Evolutionary conservation across 345 rosid species (phyloP).

Genomic region (Melaleuca alternifolia): DNA sequence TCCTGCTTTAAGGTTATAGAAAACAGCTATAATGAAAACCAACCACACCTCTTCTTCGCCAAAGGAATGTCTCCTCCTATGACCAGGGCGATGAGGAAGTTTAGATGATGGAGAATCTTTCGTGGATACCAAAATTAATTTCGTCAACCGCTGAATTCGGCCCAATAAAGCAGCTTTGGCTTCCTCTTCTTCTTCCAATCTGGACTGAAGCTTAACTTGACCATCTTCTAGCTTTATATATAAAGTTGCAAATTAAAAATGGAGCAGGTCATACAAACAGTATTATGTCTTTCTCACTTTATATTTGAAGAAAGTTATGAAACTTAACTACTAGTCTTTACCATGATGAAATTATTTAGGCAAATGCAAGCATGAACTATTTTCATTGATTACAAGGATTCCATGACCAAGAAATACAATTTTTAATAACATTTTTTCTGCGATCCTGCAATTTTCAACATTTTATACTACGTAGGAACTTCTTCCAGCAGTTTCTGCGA

Average conservation of each 20-base stretch:
- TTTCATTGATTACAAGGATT: background rate
- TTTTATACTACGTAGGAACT: background rate
- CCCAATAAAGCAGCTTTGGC: conserved; percentile 96
- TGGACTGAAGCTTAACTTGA: conserved; percentile 84
- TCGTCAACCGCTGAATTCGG: conserved; percentile 89
- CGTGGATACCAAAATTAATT: conserved; percentile 90
- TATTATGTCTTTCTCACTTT: background rate
- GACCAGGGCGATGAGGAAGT: conserved; percentile 59
- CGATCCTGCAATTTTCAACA: background rate
- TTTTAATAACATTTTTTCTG: background rate
- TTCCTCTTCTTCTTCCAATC: conserved; percentile 98
- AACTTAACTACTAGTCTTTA: background rate
- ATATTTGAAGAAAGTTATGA: background rate
- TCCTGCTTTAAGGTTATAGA: background rate
- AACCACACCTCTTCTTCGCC: conserved; percentile 95
- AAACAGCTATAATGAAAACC: background rate
- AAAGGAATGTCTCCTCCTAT: conserved; percentile 96
- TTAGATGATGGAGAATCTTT: conserved; percentile 73
- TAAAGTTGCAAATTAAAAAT: background rate
- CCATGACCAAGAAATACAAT: background rate
- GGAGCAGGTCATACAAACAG: background rate
- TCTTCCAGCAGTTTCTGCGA: background rate
- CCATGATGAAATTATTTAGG: background rate
- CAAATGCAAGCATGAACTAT: background rate
- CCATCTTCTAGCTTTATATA: conserved; percentile 90